Conservation (phyloP, 805 yeast species). For the Schwanniomyces yamadae region DNA sequence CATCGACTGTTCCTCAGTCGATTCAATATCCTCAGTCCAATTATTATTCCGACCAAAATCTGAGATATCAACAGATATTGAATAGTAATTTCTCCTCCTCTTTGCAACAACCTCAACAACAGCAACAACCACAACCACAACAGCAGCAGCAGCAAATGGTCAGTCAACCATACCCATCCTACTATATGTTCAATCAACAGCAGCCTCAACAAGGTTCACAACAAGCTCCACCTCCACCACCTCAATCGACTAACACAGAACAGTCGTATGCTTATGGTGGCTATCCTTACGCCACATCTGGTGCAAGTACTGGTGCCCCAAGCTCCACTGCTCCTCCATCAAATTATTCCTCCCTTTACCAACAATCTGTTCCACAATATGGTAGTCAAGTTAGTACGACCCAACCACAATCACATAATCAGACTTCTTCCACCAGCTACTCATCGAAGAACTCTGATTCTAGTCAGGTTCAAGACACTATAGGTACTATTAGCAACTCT, state of each 20-base stretch:
- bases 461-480: slow-evolving; percentile 19
- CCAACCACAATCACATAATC: slow-evolving; percentile 24
- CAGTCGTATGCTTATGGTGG: slow-evolving; percentile 11
- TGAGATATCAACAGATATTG: slow-evolving; percentile 13
- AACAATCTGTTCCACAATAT: slow-evolving; percentile 18
- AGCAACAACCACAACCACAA: slow-evolving; percentile 8
- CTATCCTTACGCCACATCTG: slow-evolving; percentile 8
- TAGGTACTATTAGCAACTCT: slow-evolving; percentile 20
- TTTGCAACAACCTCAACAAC: slow-evolving; percentile 9
- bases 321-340: slow-evolving; percentile 14
- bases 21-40: slow-evolving; percentile 16
- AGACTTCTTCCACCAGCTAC: slow-evolving; percentile 13
- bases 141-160: slow-evolving; percentile 9
- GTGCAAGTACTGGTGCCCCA: slow-evolving; percentile 20
- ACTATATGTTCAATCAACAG: slow-evolving; percentile 17
- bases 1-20: slow-evolving; percentile 10
- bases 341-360: slow-evolving; percentile 19
- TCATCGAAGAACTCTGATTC: slow-evolving; percentile 9
- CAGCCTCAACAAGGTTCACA: slow-evolving; percentile 6
- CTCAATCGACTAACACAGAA: slow-evolving; percentile 6
- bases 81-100: slow-evolving; percentile 9
- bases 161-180: slow-evolving; percentile 16
- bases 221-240: slow-evolving; percentile 8
- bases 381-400: slow-evolving; percentile 25
- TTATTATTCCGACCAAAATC: slow-evolving; percentile 15